Base-by-base conservation (phyloP, 768 basidiomycete species). In the Kondoa subrosea region DNA sequence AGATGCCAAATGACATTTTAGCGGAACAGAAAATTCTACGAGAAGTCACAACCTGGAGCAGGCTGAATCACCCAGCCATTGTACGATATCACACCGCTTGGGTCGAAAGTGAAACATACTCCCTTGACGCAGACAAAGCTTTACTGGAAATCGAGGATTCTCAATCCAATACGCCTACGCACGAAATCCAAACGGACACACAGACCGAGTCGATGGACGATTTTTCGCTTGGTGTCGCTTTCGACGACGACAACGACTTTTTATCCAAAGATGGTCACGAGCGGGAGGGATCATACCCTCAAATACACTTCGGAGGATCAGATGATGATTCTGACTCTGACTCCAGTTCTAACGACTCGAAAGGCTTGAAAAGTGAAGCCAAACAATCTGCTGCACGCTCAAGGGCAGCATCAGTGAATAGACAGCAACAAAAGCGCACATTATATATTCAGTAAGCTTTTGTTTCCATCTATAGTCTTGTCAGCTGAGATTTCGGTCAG, bases 31-130 rank as follows among this genome's bases (percentile, higher is more conserved):
- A 73, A 68, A 66, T 75, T 25, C 34, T 75, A 2, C 70, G 74
- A 0, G 74, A 75, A 65, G 74, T 75, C 30, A 73, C 72, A 4
- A 73, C 73, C 26, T 73, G 73, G 74, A 69, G 40, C 59, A 63
- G 30, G 1, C 56, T 31, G 1, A 65, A 33, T 29, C 65, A 64
- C 32, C 57, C 61, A 8, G 64, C 64, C 14, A 66, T 67, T n/a
- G 69, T 70, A 14, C 57, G 70, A 3, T 74, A 74, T 63, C 70
- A 74, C 63, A 70, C 71, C 0, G 57, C 67, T 0, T 74, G 74
- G 73, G 69, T 69, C 40, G 73, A 73, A 25, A 57, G 66, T n/a
- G 73, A 73, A 17, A 67, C 59, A 21, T n/a, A 57, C n/a, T 67
- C 67, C 3, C 34, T 65, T 1, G 69, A 69, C 34, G 60, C 50